These are phyloP conservation scores for Blastobotrys attinorum DNA, from an alignment of 805 yeast genomes.

Conservation along the genomic window DNA sequence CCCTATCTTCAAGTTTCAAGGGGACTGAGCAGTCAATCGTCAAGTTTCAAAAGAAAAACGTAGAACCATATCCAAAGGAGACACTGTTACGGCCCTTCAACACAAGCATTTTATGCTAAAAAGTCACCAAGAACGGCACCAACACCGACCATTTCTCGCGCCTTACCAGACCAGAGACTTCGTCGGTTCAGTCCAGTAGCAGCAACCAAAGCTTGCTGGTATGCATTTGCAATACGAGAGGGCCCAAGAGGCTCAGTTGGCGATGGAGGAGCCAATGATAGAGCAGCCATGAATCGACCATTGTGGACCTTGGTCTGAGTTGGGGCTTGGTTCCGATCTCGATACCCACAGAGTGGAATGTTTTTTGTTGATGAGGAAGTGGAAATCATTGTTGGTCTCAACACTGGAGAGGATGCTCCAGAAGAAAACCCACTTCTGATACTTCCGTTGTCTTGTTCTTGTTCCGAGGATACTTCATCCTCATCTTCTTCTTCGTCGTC, in stretches of 20 bases:
- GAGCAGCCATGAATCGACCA: conserved; percentile 22
- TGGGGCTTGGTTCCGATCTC: conserved; percentile 9
- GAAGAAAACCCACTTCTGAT: too few relatives aligned
- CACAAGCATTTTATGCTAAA: neutral
- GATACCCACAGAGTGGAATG: conserved; percentile 20
- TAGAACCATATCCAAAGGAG: too few relatives aligned
- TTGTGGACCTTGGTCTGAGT: conserved; percentile 5
- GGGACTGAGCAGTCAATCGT: too few relatives aligned
- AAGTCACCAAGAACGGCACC: neutral
- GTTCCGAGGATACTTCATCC: too few relatives aligned
- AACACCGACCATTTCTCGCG: conserved; percentile 24
- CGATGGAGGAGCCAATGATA: conserved; percentile 18
- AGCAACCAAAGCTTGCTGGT: conserved; percentile 19
- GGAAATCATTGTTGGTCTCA: conserved; percentile 14
- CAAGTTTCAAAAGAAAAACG: too few relatives aligned
- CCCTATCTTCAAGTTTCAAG: too few relatives aligned
- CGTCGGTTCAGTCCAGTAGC: conserved; percentile 23
- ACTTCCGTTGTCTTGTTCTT: too few relatives aligned
- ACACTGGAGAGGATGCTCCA: conserved; percentile 9
- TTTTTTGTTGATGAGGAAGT: conserved; percentile 8
- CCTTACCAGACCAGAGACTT: conserved; percentile 25
- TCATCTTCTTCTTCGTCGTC: too few relatives aligned
- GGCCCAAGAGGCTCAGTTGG: conserved; percentile 1
- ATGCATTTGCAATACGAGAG: conserved; percentile 11
- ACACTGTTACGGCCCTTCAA: too few relatives aligned